phyloP scores from a whole-genome alignment of 2,329 filamentous ascomycete genomes.

The Monilinia polystroma region DNA sequence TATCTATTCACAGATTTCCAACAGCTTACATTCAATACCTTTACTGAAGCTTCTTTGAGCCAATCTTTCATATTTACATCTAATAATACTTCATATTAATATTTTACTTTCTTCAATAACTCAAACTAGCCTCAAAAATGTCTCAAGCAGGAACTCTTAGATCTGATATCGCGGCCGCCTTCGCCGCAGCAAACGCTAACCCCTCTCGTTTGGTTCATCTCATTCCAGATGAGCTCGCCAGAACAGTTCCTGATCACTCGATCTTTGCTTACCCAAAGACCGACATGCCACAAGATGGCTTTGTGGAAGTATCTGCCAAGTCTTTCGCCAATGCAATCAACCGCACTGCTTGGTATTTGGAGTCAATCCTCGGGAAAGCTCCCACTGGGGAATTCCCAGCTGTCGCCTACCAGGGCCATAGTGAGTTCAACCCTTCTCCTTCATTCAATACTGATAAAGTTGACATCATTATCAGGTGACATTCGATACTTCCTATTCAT shows the following conservation, averaged over 20 bases:
- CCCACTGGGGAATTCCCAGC: slow-evolving; percentile 21
- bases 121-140: slow-evolving; percentile 23
- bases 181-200: slow-evolving; percentile 18
- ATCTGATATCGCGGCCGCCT: slow-evolving; percentile 21
- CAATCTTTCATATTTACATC: not conserved
- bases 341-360: slow-evolving; percentile 30
- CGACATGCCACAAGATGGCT: slow-evolving; percentile 28
- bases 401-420: slow-evolving; percentile 25
- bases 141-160: slow-evolving; percentile 25
- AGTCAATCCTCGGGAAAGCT: slow-evolving; percentile 25
- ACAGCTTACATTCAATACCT: slow-evolving; percentile 4
- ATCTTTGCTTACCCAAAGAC: slow-evolving; percentile 32
- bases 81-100: slow-evolving; percentile 16
- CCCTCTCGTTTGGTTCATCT: slow-evolving; percentile 29
- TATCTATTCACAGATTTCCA: slow-evolving; percentile 14
- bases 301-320: slow-evolving; percentile 29
- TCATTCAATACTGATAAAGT: not conserved
- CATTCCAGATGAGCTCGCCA: slow-evolving; percentile 31
- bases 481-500: slow-evolving; percentile 28
- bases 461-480: slow-evolving; percentile 27
- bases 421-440: not conserved
- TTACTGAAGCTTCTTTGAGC: slow-evolving; percentile 18
- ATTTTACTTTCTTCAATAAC: not conserved
- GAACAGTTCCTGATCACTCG: slow-evolving; percentile 28
- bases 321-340: slow-evolving; percentile 32